Conservation (phyloP, 495 filamentous ascomycete species). For the Tirmania nivea region DNA sequence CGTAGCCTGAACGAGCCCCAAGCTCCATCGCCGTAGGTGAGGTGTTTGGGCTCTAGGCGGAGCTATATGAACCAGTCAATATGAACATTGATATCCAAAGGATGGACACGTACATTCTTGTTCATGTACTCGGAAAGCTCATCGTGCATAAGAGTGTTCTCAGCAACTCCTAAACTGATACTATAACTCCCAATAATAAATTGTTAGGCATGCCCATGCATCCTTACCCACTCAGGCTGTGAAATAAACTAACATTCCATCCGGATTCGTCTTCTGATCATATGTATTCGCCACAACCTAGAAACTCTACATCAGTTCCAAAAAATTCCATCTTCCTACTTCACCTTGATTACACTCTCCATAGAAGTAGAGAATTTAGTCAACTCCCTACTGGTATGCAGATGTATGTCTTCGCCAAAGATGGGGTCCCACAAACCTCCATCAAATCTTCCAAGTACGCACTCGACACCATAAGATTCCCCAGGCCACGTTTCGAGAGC, state of each 20-base stretch:
- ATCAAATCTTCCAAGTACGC: background rate
- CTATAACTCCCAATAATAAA: background rate
- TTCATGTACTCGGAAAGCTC: slow-evolving; percentile 2
- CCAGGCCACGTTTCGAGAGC: background rate
- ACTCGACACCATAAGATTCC: background rate
- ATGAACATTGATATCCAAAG: too few relatives aligned
- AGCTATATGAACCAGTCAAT: background rate
- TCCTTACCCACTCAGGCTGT: background rate
- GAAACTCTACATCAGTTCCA: background rate
- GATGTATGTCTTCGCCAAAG: too few relatives aligned
- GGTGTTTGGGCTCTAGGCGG: background rate
- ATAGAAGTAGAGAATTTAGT: too few relatives aligned
- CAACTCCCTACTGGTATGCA: too few relatives aligned
- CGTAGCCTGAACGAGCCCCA: slow-evolving; percentile 15
- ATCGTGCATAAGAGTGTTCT: background rate
- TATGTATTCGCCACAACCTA: background rate
- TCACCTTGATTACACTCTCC: too few relatives aligned
- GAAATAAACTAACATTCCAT: background rate
- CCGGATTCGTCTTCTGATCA: background rate
- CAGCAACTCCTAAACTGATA: slow-evolving; percentile 3
- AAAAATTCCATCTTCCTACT: too few relatives aligned
- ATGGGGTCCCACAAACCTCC: background rate
- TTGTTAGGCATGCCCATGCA: background rate
- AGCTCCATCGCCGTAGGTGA: slow-evolving; percentile 1
- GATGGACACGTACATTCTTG: background rate